A percentile compares a stretch with the other conserved stretches of the same genome.
Evolutionary conservation across 768 basidiomycete genomes (phyloP).

Genomic region (Hygrophoropsis aurantiaca): DNA sequence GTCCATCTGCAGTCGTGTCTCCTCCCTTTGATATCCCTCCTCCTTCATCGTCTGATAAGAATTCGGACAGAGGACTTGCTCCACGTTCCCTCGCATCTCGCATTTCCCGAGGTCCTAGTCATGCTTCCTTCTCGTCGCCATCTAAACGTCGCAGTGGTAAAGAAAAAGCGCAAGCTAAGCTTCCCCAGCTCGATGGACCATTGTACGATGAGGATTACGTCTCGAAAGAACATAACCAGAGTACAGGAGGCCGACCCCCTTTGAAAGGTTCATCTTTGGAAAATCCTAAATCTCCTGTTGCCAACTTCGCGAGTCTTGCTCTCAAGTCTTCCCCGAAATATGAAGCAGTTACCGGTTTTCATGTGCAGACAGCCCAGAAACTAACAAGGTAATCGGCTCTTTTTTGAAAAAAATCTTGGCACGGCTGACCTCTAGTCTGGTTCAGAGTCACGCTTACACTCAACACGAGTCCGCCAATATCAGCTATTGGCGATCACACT

Average conservation of each 20-base stretch:
- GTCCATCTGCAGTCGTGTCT: constrained; percentile 10
- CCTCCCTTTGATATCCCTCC: constrained; percentile 27
- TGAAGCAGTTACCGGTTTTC: constrained; percentile 23
- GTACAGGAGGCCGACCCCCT: constrained; percentile 3
- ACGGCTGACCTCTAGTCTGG: constrained; percentile 3
- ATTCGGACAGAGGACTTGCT: no score
- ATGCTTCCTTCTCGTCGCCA: background rate
- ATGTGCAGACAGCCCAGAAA: constrained; percentile 3
- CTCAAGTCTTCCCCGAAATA: constrained; percentile 26
- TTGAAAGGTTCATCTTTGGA: constrained; percentile 31
- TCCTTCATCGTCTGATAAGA: constrained; percentile 22
- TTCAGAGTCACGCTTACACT: constrained; percentile 24
- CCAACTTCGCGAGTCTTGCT: constrained; percentile 36
- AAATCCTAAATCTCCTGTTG: constrained; percentile 55
- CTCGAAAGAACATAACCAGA: constrained; percentile 20
- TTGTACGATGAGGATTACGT: constrained; percentile 38
- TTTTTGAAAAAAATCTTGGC: background rate
- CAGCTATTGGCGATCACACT: constrained; percentile 61
- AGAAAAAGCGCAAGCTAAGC: background rate
- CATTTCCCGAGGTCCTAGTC: background rate
- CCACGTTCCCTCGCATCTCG: constrained; percentile 8
- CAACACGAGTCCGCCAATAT: constrained; percentile 34
- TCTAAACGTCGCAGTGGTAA: constrained; percentile 2
- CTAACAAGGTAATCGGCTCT: constrained; percentile 1
- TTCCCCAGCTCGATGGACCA: constrained; percentile 27